Conservation (phyloP, 495 filamentous ascomycete genomes). For the Neurospora tetraspora region DNA sequence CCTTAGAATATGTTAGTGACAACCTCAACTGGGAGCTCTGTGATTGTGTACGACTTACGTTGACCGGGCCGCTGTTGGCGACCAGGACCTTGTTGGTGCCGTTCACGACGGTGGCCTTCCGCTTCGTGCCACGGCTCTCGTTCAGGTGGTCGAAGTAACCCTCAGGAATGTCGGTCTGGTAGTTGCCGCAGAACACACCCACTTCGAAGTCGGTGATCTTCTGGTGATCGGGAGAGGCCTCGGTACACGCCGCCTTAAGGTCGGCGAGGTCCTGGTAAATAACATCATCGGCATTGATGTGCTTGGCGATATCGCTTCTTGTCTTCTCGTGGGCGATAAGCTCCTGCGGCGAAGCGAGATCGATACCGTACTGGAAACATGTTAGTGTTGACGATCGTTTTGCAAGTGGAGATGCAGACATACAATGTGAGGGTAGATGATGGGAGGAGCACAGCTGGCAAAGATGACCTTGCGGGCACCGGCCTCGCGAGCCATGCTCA, state of each 20-base stretch:
- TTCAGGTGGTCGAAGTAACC: slow-evolving; percentile 85
- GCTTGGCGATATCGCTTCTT: slow-evolving; percentile 54
- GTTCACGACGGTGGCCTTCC: slow-evolving; percentile 31
- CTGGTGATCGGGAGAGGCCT: slow-evolving; percentile 45
- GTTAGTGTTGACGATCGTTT: not conserved
- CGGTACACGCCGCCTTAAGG: slow-evolving; percentile 68
- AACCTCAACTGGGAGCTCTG: not conserved
- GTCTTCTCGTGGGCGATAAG: slow-evolving; percentile 76
- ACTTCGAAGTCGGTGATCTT: slow-evolving; percentile 65
- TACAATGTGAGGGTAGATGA: slow-evolving; percentile 51
- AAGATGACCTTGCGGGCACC: slow-evolving; percentile 88
- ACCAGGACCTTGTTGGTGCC: not conserved
- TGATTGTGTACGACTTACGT: not conserved
- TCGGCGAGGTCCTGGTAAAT: slow-evolving; percentile 86
- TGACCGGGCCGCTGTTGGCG: slow-evolving; percentile 15
- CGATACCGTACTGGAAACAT: slow-evolving; percentile 62
- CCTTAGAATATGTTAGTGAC: not conserved
- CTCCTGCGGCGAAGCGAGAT: slow-evolving; percentile 73
- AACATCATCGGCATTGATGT: slow-evolving; percentile 85
- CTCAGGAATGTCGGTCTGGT: slow-evolving; percentile 73
- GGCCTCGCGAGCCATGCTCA: slow-evolving; percentile 85
- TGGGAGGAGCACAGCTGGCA: slow-evolving; percentile 76
- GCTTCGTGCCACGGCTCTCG: slow-evolving; percentile 58
- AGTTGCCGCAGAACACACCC: slow-evolving; percentile 92
- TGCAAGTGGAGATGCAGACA: not conserved